phyloP scores from a whole-genome alignment of 352 stramenopile genomes.

The Globisporangium megalacanthum region DNA sequence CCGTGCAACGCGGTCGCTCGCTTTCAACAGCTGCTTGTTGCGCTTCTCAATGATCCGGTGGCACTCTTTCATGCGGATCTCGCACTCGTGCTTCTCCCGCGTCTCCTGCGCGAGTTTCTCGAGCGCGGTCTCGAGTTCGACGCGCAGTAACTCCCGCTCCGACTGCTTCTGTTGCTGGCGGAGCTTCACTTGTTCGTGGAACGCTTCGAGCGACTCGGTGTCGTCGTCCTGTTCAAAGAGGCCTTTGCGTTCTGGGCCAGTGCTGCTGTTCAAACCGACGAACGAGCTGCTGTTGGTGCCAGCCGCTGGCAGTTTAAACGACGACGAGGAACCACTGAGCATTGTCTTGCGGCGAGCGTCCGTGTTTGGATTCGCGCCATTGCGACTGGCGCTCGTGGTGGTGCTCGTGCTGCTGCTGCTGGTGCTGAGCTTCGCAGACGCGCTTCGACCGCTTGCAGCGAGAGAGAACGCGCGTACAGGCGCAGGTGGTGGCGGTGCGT shows the following conservation, averaged over 20 bases:
- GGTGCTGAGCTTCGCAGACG: constrained; percentile 10
- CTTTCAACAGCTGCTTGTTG: constrained; percentile 83
- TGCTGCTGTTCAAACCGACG: constrained; percentile 6
- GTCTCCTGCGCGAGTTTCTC: constrained; percentile 26
- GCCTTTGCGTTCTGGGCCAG: constrained; percentile 39
- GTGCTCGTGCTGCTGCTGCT: constrained; percentile 2
- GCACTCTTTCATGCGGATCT: constrained; percentile 74
- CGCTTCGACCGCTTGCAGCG: constrained; percentile 1
- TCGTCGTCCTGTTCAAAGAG: constrained; percentile 79
- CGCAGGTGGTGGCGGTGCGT: background rate
- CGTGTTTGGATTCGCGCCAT: background rate
- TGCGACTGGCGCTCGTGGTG: constrained; percentile 2
- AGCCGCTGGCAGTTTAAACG: constrained; percentile 7
- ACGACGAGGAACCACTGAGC: constrained; percentile 1
- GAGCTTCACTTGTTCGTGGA: constrained; percentile 65
- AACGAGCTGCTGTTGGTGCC: constrained; percentile 5
- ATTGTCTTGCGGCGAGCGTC: constrained; percentile 12
- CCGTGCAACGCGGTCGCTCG: constrained; percentile 60
- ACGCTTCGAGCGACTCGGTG: constrained; percentile 60
- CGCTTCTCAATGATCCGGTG: constrained; percentile 82
- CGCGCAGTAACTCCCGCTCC: constrained; percentile 18
- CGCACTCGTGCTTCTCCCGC: constrained; percentile 56
- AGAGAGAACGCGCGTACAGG: constrained; percentile 7
- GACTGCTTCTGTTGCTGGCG: constrained; percentile 65
- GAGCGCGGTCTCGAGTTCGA: constrained; percentile 38